phyloP scores from a whole-genome alignment of 1,284 basidiomycete species.

The Neolentinus lepideus region DNA sequence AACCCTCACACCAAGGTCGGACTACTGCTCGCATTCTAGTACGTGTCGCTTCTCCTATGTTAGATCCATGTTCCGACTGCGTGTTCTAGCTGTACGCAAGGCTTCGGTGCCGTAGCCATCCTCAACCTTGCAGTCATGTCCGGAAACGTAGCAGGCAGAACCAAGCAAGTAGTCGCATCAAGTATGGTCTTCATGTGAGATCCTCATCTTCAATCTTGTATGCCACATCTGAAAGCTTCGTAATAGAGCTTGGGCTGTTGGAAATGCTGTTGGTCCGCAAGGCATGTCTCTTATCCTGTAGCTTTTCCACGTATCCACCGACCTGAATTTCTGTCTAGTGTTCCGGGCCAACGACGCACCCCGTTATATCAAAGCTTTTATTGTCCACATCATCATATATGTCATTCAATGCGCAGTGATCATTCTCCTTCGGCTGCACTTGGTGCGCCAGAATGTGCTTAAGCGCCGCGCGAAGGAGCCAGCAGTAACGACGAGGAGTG shows the following conservation, averaged over 20 bases:
- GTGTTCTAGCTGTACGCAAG: constrained; percentile 32
- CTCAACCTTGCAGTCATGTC: constrained; percentile 37
- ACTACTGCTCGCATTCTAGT: constrained; percentile 44
- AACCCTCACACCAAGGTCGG: constrained; percentile 36
- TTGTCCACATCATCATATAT: constrained; percentile 42
- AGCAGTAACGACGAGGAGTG: constrained; percentile 18
- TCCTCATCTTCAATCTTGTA: background rate
- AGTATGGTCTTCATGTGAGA: constrained; percentile 35
- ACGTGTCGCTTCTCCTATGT: constrained; percentile 11
- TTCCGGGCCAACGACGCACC: constrained; percentile 40
- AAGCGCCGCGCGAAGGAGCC: constrained; percentile 32
- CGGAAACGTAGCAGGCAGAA: constrained; percentile 38
- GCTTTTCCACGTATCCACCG: background rate
- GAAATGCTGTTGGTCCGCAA: constrained; percentile 43
- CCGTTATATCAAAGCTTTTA: constrained; percentile 40
- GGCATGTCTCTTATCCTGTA: constrained; percentile 16
- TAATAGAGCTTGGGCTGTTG: constrained; percentile 37
- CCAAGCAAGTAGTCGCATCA: constrained; percentile 40
- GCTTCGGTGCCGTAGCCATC: constrained; percentile 21
- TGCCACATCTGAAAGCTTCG: background rate
- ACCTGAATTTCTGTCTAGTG: constrained; percentile 14
- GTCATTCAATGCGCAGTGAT: constrained; percentile 37
- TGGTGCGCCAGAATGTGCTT: constrained; percentile 38
- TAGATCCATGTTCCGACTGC: background rate
- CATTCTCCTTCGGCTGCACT: constrained; percentile 31